Conservation (phyloP, 495 filamentous ascomycete species). For the Hypoxylon lienhwacheense region DNA sequence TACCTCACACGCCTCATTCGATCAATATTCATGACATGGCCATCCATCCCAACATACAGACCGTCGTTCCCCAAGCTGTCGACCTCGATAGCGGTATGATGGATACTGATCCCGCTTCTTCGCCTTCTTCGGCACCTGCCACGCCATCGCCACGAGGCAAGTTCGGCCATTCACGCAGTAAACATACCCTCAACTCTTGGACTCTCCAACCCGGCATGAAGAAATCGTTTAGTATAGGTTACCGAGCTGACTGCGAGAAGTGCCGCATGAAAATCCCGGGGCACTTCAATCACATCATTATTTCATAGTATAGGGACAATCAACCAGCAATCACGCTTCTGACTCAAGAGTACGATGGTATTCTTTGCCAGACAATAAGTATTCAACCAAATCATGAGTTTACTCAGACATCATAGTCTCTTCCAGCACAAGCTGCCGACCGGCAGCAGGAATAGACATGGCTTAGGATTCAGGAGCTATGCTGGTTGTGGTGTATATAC, state of each 20-base stretch:
- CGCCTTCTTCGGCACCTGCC: constrained; percentile 35
- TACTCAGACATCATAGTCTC: too few species aligned
- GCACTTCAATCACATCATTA: constrained; percentile 83
- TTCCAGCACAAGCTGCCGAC: too few species aligned
- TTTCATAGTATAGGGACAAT: constrained; percentile 46
- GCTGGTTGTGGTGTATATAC: too few species aligned
- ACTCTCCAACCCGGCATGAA: constrained; percentile 59
- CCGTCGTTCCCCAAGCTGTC: constrained; percentile 25
- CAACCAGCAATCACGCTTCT: not conserved
- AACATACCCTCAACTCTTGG: constrained; percentile 53
- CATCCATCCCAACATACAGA: constrained; percentile 41
- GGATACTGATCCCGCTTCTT: constrained; percentile 36
- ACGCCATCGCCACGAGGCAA: constrained; percentile 42
- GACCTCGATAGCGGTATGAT: constrained; percentile 38
- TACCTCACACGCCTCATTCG: constrained; percentile 42
- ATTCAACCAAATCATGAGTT: not conserved
- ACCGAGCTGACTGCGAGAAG: constrained; percentile 83
- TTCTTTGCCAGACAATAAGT: not conserved
- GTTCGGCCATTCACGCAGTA: constrained; percentile 49
- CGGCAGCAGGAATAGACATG: too few species aligned
- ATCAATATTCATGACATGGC: constrained; percentile 35
- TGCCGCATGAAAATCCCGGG: constrained; percentile 78
- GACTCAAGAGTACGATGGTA: not conserved
- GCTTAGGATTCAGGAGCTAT: too few species aligned
- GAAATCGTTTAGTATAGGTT: constrained; percentile 78